Base-by-base conservation (phyloP, 192 early-diverging fungal species). In the Cladochytrium replicatum region DNA sequence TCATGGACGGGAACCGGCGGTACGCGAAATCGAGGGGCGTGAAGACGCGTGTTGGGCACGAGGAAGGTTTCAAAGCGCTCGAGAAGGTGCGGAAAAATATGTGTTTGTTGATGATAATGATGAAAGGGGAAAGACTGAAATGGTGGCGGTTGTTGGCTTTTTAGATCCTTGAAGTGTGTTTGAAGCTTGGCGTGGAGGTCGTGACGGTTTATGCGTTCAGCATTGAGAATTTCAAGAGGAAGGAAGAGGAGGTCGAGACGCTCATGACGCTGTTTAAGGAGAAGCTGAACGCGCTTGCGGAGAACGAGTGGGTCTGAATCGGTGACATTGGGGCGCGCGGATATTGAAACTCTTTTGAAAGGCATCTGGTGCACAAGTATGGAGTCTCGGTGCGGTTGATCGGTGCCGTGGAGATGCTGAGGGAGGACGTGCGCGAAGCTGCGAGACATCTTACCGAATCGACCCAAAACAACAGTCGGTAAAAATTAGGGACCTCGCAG, bases 161-260 rank as follows among this genome's bases (percentile, higher is more conserved):
- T 43, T 55, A 91, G 86, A 79, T 80, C 2, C 69, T 97, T 5
- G 85, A 89, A 38, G 82, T 90, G 66, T 97, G 88, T 55, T 77
- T 91, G 60, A 64, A 84, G 7, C 71, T 97, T 17, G 91, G 91
- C 5, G 64, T 99, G 17, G 66, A 78, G 43, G 74, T 77, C 3
- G 88, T 99, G 9, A 93, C 89, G 24, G 84, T 96, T 4, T 99
- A 88, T 64, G 96, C 96, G 21, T 97, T 99, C 71, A 92, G 89
- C 46, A 91, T 94, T 39, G 93, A 96, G 56, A 99, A 99, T 70
- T 99, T 97, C 61, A 89, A 88, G 56, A 74, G 96, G 28, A 32
- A 56, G 4, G 53, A 67, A 28, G 81, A 82, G 9, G 93, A 99
- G 63, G 91, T 99, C 2, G 66, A 84, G 2, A 69, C 73, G 17